Evolutionary conservation across 1,284 basidiomycete genomes (phyloP).

Genomic region (Abortiporus biennis): DNA sequence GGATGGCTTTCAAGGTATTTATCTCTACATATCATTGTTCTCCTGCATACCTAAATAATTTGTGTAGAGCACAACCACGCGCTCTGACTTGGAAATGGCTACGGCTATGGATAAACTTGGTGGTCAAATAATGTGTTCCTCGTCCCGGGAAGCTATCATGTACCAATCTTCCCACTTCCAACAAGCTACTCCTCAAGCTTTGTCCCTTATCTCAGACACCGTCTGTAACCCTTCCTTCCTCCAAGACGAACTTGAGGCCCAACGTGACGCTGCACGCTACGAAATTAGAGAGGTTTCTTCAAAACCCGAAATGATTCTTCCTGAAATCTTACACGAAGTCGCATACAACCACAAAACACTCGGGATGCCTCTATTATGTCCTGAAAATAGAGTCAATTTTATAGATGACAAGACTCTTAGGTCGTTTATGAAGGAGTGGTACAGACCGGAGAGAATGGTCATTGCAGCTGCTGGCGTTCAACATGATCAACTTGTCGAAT

Average conservation of each 20-base stretch:
- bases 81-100: constrained; percentile 75
- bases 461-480: constrained; percentile 91
- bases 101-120: constrained; percentile 81
- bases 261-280: constrained; percentile 87
- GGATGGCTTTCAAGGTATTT: constrained; percentile 93
- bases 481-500: constrained; percentile 84
- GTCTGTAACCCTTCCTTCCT: constrained; percentile 77
- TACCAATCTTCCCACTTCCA: constrained; percentile 97
- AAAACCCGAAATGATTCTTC: constrained; percentile 95
- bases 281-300: constrained; percentile 85
- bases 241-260: constrained; percentile 76
- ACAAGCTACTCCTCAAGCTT: constrained; percentile 72
- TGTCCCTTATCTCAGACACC: constrained; percentile 90
- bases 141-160: constrained; percentile 93
- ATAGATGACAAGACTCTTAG: constrained; percentile 67
- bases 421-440: constrained; percentile 78
- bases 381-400: constrained; percentile 72
- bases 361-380: constrained; percentile 88
- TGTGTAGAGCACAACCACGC: constrained; percentile 52
- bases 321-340: constrained; percentile 85
- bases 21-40: constrained; percentile 3
- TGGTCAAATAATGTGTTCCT: constrained; percentile 90
- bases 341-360: constrained; percentile 80
- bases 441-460: constrained; percentile 89
- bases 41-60: background rate